These are phyloP conservation scores for Trichoderma polysporum DNA, from an alignment of 2,329 filamentous ascomycete species.

Conservation along the genomic window DNA sequence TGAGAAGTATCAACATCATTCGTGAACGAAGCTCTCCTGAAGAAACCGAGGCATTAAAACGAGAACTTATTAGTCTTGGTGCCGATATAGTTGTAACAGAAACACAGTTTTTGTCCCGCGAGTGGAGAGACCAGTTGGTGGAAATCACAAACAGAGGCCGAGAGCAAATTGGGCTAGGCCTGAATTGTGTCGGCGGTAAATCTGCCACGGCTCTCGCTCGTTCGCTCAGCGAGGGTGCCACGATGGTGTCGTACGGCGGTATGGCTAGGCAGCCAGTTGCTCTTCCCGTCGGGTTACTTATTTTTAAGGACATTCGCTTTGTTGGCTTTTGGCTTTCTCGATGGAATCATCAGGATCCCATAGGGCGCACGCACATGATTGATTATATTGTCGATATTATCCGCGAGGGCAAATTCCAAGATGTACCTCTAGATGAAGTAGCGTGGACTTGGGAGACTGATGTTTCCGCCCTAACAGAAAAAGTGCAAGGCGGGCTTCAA, in stretches of 20 bases:
- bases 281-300: constrained; percentile 79
- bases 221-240: constrained; percentile 64
- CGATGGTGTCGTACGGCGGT: constrained; percentile 90
- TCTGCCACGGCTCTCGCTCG: constrained; percentile 77
- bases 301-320: constrained; percentile 89
- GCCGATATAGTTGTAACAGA: constrained; percentile 59
- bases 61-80: constrained; percentile 55
- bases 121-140: constrained; percentile 61
- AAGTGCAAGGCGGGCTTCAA: constrained; percentile 78
- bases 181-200: constrained; percentile 95
- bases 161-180: constrained; percentile 70
- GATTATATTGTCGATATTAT: constrained; percentile 78
- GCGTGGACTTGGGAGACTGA: constrained; percentile 81
- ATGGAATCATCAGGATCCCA: constrained; percentile 76
- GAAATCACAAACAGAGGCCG: constrained; percentile 69
- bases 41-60: constrained; percentile 60
- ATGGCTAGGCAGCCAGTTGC: constrained; percentile 88
- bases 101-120: constrained; percentile 52
- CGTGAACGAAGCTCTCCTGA: constrained; percentile 65
- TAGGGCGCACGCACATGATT: constrained; percentile 76
- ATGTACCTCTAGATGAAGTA: constrained; percentile 79
- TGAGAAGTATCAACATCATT: constrained; percentile 87
- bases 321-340: constrained; percentile 92
- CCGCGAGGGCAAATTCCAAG: constrained; percentile 72
- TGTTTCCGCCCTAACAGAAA: constrained; percentile 64